Base-by-base conservation (phyloP, 163 green algal genomes). In the Scenedesmus sp. region DNA sequence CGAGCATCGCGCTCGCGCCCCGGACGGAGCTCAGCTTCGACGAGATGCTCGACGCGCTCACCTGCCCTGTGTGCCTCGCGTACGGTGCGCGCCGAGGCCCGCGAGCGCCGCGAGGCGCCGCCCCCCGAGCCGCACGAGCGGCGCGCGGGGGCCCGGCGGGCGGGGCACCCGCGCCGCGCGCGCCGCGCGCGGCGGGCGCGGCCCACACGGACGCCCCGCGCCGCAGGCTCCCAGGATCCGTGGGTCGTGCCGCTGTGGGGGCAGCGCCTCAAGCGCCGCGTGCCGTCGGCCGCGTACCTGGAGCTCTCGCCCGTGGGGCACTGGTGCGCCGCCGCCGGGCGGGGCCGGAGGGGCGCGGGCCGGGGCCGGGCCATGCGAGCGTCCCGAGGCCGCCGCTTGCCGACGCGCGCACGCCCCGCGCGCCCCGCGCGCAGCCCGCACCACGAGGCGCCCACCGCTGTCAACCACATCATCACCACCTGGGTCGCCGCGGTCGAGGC, bases 181-280 rank as follows among this genome's bases (percentile, higher is more conserved):
- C n/a, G n/a, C n/a, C n/a, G n/a, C n/a, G n/a, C n/a, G n/a, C n/a
- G n/a, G n/a, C n/a, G n/a, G n/a, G n/a, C n/a, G n/a, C n/a, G n/a
- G n/a, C n/a, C n/a, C n/a, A n/a, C n/a, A n/a, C n/a, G n/a, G n/a
- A n/a, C n/a, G n/a, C n/a, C n/a, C n/a, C n/a, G n/a, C n/a, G n/a
- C n/a, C n/a, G n/a, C n/a, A n/a, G n/a, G n/a, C n/a, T n/a, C n/a
- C n/a, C n/a, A n/a, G n/a, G n/a, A n/a, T n/a, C n/a, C n/a, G n/a
- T n/a, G 89, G 91, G 87, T 96, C 24, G 78, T 89, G 58, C 89
- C 90, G 15, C 31, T 92, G 58, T 96, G 91, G 91, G 91, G 84
- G 2, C 85, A 81, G 62, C 81, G 87, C 17, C 58, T 87, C 34
- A 92, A 91, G 77, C 83, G 87, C 26, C 36, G 69, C 7, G 63